Evolutionary conservation across 2,329 filamentous ascomycete genomes (phyloP), one percentile per base, ranked within the genome.

Genomic region (Stagonosporopsis chrysanthemi): DNA sequence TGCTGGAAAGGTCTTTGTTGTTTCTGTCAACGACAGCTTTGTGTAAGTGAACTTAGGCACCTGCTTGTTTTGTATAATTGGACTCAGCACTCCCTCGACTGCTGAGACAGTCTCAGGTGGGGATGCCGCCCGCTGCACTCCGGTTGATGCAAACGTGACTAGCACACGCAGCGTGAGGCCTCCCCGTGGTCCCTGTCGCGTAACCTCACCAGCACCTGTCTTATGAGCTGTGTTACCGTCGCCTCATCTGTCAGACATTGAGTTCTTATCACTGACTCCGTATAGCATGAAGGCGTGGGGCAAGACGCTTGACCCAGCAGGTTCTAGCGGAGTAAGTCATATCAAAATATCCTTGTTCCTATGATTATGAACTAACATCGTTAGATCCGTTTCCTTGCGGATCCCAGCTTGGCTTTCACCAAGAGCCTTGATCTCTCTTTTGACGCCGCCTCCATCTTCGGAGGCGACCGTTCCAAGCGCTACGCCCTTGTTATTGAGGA

Each of bases 21-120:
- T 98, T 54, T 88, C 90, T 35, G 93, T 97, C 74, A 98, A 98
- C 75, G 94, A 98, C 75, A 86, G 92, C 19, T 97, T 97, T 75
- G 93, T 97, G 90, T 96, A 82, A 79, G 90, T 80, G 19, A 9
- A 22, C 39, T 44, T 15, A 40, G 38, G 39, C 43, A 50, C 26
- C 19, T 41, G 41, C 53, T 46, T 36, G 17, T 26, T 50, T 44
- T 9, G 58, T 55, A n/a, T 29, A 31, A n/a, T 47, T 41, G 2
- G 41, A 29, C 6, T 26, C 48, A 52, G 23, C 38, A 44, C 36
- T 52, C 48, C 54, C 54, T 57, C 44, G 39, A 52, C 31, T 41
- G 49, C 39, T 54, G 46, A 61, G 58, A 63, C 56, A 56, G 63
- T 63, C 58, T 65, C 56, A 54, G 56, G 38, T 36, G 31, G 19